Evolutionary conservation across 371 early-diverging fungal genomes (phyloP), one percentile per base, ranked within the genome.

Genomic region (Mortierella sp.): DNA sequence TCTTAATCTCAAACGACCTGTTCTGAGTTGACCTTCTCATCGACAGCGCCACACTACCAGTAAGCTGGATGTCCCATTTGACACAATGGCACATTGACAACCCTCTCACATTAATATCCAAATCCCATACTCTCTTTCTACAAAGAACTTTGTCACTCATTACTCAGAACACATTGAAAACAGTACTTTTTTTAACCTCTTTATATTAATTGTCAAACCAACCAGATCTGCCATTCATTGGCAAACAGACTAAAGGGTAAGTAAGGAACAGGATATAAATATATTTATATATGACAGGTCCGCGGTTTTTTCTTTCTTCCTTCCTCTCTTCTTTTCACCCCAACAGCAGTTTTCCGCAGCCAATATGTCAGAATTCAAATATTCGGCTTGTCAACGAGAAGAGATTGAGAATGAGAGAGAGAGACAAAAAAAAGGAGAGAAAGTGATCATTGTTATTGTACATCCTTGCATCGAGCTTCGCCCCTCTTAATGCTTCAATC

Each of bases 341-440:
- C 61, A 61, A 26, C 62, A 63, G 1, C 62, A 63, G 7, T 26
- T 53, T 63, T 64, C 55, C 55, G 40, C 65, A 54, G 53, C 55
- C 51, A 34, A 51, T n/a, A 51, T 43, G 7, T 26, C 34, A 8
- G 26, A 23, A 51, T 23, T 4, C 12, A 51, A 17, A 17, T 45
- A 45, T 45, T 45, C n/a, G n/a, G 12, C n/a, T 17, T 45, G 4
- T 51, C 2, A 51, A 51, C 2, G 12, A 23, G 6, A 23, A 23
- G 26, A 51, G 26, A 51, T 23, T 23, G 51, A 23, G 6, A 23
- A 23, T 2, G 26, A 51, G 26, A 51, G 26, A 51, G 26, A 51
- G 12, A 23, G 12, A 23, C 3, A 6, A 23, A 10, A 51, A 12
- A 51, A 13, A 51, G 51, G 26, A n/a, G 13, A 51, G 10, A 51